Evolutionary conservation across 1,284 basidiomycete genomes (phyloP).

Genomic region (Meripilus lineatus): DNA sequence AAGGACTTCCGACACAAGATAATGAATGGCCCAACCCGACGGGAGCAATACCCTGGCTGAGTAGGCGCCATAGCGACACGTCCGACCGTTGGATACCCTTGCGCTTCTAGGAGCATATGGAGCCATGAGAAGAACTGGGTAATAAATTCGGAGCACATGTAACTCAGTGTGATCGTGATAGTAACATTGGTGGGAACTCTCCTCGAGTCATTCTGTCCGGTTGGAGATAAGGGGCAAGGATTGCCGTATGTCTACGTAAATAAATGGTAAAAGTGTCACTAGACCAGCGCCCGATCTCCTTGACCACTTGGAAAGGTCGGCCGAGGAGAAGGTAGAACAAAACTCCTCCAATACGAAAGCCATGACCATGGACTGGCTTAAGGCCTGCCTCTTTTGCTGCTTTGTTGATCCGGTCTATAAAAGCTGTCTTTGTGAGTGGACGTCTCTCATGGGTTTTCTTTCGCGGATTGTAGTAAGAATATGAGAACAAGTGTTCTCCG

Average conservation of each 20-base stretch:
- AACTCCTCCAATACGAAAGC: slow-evolving; percentile 35
- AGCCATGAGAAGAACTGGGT: too few relatives aligned
- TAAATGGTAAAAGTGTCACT: slow-evolving; percentile 28
- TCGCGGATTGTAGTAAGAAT: slow-evolving; percentile 8
- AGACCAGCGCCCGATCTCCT: slow-evolving; percentile 29
- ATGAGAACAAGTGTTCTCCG: slow-evolving; percentile 8
- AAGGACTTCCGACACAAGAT: too few relatives aligned
- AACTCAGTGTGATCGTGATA: too few relatives aligned
- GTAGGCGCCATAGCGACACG: too few relatives aligned
- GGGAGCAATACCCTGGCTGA: too few relatives aligned
- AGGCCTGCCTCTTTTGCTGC: slow-evolving; percentile 16
- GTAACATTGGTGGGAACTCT: too few relatives aligned
- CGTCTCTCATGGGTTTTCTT: too few relatives aligned
- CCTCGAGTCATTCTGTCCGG: too few relatives aligned
- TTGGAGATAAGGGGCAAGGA: slow-evolving; percentile 19
- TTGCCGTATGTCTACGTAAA: slow-evolving; percentile 15
- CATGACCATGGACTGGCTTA: slow-evolving; percentile 25
- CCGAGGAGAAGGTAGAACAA: slow-evolving; percentile 33
- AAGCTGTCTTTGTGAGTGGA: slow-evolving; percentile 25
- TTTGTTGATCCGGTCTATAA: slow-evolving; percentile 19
- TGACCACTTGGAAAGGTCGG: slow-evolving; percentile 31
- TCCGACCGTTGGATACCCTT: too few relatives aligned
- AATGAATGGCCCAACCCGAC: too few relatives aligned
- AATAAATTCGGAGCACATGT: too few relatives aligned
- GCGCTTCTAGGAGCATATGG: too few relatives aligned